phyloP scores from a whole-genome alignment of 345 rosid genomes.

The Durio zibethinus region DNA sequence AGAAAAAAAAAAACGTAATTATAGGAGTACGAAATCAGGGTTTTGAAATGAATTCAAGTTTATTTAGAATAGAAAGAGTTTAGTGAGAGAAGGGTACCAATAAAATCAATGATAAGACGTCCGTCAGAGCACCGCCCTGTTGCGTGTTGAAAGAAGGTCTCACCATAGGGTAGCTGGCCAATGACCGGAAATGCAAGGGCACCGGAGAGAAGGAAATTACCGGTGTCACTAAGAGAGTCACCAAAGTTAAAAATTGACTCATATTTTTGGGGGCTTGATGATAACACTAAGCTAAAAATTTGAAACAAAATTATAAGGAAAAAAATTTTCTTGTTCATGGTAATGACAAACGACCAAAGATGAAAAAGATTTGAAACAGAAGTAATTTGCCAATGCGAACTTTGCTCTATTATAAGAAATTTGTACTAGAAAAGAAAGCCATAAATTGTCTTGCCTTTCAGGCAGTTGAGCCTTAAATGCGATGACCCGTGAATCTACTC shows the following conservation, averaged over 20 bases:
- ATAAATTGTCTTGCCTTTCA: neutral
- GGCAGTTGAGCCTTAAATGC: neutral
- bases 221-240: conserved; percentile 77
- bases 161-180: conserved; percentile 55
- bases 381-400: neutral
- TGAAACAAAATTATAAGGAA: neutral
- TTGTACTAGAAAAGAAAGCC: no score
- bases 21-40: neutral
- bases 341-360: neutral
- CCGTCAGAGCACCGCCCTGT: conserved; percentile 74
- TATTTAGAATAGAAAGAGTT: neutral
- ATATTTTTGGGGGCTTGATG: conserved; percentile 34
- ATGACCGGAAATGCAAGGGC: conserved; percentile 44
- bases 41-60: neutral
- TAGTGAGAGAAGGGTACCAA: conserved; percentile 30
- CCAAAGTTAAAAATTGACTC: conserved; percentile 76
- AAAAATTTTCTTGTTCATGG: conserved; percentile 9
- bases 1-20: neutral
- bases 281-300: conserved; percentile 13
- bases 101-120: conserved; percentile 71
- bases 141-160: conserved; percentile 54
- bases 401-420: neutral
- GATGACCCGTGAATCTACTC: neutral
- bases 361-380: neutral
- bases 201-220: conserved; percentile 57